phyloP scores from a whole-genome alignment of 352 stramenopile genomes.

The Phytophthora pistaciae region DNA sequence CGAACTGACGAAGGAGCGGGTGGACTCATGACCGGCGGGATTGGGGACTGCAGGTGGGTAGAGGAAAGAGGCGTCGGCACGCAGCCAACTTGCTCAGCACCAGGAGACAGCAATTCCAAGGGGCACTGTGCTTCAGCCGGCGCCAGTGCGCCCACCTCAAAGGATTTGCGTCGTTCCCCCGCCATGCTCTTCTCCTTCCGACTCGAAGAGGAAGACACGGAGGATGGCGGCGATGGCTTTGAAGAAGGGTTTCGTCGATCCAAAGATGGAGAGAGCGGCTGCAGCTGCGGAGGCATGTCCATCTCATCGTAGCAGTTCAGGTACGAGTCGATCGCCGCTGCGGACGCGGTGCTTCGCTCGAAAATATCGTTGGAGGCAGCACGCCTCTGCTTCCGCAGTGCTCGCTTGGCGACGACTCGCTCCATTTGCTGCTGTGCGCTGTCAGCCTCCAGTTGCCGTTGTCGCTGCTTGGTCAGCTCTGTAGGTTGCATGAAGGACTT shows the following conservation, averaged over 20 bases:
- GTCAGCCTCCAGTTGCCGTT: constrained; percentile 35
- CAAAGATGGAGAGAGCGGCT: constrained; percentile 32
- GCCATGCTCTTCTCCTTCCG: constrained; percentile 20
- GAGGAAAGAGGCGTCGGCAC: constrained; percentile 26
- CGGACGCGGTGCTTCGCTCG: constrained; percentile 41
- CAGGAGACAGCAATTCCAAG: constrained; percentile 38
- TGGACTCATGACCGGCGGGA: constrained; percentile 26
- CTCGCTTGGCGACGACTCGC: constrained; percentile 38
- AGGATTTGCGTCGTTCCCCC: constrained; percentile 11
- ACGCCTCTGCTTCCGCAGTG: constrained; percentile 46
- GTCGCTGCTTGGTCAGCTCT: constrained; percentile 51
- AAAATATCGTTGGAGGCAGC: constrained; percentile 51
- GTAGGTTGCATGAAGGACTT: constrained; percentile 76
- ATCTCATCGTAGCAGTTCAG: constrained; percentile 49
- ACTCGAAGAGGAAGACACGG: constrained; percentile 26
- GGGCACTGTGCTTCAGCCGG: constrained; percentile 4
- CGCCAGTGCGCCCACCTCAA: constrained; percentile 5
- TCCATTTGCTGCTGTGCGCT: constrained; percentile 32
- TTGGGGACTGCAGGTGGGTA: constrained; percentile 35
- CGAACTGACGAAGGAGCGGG: constrained; percentile 5
- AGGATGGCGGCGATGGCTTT: constrained; percentile 26
- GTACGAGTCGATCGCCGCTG: constrained; percentile 27
- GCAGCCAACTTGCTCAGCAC: constrained; percentile 24
- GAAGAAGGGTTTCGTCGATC: constrained; percentile 12
- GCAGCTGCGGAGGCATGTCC: constrained; percentile 43